A percentile compares a stretch with the other conserved stretches of the same genome.
Conservation (phyloP, 352 stramenopile genomes). For the Globisporangium splendens region DNA sequence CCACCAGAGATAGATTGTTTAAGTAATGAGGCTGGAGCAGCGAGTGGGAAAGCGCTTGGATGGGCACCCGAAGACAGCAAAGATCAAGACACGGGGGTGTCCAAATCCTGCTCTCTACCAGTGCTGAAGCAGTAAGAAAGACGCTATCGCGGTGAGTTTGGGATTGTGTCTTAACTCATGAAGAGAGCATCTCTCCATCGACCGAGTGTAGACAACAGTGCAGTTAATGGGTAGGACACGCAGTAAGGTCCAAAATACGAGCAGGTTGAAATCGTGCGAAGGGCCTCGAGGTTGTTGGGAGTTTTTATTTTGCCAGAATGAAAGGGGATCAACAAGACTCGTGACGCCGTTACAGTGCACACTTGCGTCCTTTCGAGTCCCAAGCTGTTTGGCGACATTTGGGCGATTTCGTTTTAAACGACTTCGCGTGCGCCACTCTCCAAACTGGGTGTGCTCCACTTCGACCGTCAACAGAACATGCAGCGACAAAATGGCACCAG, state of each 20-base stretch:
- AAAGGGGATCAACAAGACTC: background rate
- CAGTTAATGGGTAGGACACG: background rate
- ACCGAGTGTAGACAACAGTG: too few relatives aligned
- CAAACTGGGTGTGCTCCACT: background rate
- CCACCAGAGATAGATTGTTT: slow-evolving; percentile 16
- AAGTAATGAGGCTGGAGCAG: background rate
- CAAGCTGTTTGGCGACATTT: background rate
- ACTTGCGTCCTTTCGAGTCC: background rate
- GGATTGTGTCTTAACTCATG: too few relatives aligned
- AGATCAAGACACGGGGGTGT: slow-evolving; percentile 23
- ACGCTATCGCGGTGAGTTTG: too few relatives aligned
- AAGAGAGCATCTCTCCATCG: too few relatives aligned
- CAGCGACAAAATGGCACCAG: background rate
- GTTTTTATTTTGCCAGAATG: background rate
- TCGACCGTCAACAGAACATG: background rate
- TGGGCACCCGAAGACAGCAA: slow-evolving; percentile 32
- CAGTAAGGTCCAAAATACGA: background rate
- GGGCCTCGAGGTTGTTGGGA: background rate
- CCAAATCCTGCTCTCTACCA: slow-evolving; percentile 54
- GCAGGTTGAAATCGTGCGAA: background rate
- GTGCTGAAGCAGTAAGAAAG: slow-evolving; percentile 31
- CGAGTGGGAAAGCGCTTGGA: slow-evolving; percentile 28
- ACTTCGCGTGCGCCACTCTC: background rate
- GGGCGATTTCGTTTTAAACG: background rate
- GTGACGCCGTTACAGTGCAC: background rate